phyloP scores from a whole-genome alignment of 78 protist species.

The Ministeria vibrans region DNA sequence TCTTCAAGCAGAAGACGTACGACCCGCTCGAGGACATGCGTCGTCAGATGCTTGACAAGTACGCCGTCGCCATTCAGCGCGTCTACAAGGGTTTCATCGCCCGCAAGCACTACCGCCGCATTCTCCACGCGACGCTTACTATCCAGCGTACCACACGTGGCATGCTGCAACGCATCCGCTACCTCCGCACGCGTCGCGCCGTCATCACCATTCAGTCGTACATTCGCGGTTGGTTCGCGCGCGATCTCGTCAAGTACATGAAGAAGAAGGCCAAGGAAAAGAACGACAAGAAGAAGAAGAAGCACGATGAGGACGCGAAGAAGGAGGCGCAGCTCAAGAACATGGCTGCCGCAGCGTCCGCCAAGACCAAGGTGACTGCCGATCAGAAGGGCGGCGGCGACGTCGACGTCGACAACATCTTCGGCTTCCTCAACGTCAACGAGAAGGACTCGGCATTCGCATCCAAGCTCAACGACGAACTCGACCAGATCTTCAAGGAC shows the following conservation, averaged over 20 bases:
- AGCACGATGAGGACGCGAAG: not conserved
- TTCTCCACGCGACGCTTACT: not conserved
- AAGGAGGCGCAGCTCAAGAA: not conserved
- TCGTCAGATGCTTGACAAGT: not conserved
- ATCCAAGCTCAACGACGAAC: not conserved
- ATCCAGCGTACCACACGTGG: not conserved
- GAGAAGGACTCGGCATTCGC: not conserved
- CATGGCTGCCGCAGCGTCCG: not conserved
- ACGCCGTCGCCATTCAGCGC: not conserved
- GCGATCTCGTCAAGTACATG: not conserved
- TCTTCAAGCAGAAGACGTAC: not conserved
- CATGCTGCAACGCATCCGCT: not conserved
- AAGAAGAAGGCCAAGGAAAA: not conserved
- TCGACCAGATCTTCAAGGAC: not conserved
- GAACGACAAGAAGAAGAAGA: not conserved
- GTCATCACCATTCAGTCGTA: conserved; percentile 4
- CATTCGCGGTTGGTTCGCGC: conserved; percentile 6
- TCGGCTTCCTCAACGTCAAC: not conserved
- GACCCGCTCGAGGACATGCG: conserved; percentile 6
- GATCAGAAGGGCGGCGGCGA: not conserved
- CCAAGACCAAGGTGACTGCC: no score
- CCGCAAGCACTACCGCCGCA: not conserved
- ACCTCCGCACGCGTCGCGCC: not conserved
- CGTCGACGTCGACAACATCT: not conserved
- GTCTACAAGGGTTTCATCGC: not conserved